phyloP scores from a whole-genome alignment of 768 basidiomycete species.

The Mycena galopus region DNA sequence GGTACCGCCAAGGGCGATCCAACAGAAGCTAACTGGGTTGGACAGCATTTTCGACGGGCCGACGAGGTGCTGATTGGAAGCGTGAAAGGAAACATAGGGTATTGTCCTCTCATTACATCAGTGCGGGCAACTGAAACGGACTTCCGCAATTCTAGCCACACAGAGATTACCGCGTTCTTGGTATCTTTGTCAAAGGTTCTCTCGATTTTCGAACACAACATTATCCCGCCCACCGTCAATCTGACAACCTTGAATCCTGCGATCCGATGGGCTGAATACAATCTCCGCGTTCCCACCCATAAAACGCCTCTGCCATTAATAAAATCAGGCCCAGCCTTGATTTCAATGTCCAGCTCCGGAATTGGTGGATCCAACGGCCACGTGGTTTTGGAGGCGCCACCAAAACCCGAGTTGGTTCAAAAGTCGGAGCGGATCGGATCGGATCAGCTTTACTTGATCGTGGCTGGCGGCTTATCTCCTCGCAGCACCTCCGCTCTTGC shows the following conservation, averaged over 20 bases:
- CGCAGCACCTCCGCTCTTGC: conserved; percentile 41
- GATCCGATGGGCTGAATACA: conserved; percentile 55
- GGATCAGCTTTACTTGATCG: conserved; percentile 43
- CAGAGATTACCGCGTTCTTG: conserved; percentile 59
- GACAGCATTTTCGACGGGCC: not conserved
- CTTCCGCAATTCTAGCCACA: conserved; percentile 45
- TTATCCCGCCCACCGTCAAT: conserved; percentile 58
- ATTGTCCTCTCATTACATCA: conserved; percentile 24
- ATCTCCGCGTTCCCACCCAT: conserved; percentile 50
- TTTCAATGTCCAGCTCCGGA: conserved; percentile 58
- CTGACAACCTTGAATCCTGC: conserved; percentile 49
- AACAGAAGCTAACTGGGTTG: conserved; percentile 1
- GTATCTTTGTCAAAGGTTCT: conserved; percentile 59
- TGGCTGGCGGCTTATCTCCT: conserved; percentile 55
- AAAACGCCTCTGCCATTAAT: conserved; percentile 42
- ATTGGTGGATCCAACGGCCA: conserved; percentile 62
- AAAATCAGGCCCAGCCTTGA: conserved; percentile 42
- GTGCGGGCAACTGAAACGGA: not conserved
- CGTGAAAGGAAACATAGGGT: conserved; percentile 55
- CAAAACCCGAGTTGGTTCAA: conserved; percentile 11
- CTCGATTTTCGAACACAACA: conserved; percentile 50
- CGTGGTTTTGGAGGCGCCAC: conserved; percentile 53
- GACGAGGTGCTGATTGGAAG: not conserved
- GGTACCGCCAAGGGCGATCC: conserved; percentile 1
- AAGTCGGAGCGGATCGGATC: too few relatives aligned